Conservation (phyloP, 148 eudicot species). For the Beta vulgaris region DNA sequence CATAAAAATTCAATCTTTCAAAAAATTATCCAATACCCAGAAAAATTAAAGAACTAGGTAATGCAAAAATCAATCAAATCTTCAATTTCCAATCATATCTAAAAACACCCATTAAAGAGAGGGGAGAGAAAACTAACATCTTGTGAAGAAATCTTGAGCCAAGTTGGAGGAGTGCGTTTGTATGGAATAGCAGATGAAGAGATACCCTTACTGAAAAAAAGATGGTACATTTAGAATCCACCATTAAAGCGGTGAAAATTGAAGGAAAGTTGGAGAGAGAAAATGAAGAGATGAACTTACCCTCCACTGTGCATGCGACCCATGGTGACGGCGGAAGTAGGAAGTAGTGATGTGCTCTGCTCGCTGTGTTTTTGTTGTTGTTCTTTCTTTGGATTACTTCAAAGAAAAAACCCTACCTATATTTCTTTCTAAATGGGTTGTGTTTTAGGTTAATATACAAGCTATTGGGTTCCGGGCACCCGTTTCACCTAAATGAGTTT, state of each 20-base stretch:
- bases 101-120: neutral
- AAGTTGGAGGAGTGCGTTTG: slow-evolving; percentile 25
- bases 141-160: slow-evolving; percentile 21
- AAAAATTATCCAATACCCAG: neutral
- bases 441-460: neutral
- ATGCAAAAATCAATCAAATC: neutral
- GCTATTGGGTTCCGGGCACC: neutral
- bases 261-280: neutral
- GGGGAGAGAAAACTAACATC: slow-evolving; percentile 2
- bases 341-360: neutral
- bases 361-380: neutral
- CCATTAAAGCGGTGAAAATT: neutral
- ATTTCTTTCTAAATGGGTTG: neutral
- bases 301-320: slow-evolving; percentile 29
- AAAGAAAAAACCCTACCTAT: slow-evolving; percentile 7
- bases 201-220: slow-evolving; percentile 22
- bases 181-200: slow-evolving; percentile 22
- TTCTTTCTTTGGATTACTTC: neutral
- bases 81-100: no score
- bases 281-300: neutral
- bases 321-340: slow-evolving; percentile 8
- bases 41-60: neutral
- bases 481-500: no score
- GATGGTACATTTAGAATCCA: neutral
- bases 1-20: neutral